Percentiles rank a stretch among this genome's conserved stretches.
Conservation (phyloP, 2,329 filamentous ascomycete genomes). For the Samsoniella hepiali region DNA sequence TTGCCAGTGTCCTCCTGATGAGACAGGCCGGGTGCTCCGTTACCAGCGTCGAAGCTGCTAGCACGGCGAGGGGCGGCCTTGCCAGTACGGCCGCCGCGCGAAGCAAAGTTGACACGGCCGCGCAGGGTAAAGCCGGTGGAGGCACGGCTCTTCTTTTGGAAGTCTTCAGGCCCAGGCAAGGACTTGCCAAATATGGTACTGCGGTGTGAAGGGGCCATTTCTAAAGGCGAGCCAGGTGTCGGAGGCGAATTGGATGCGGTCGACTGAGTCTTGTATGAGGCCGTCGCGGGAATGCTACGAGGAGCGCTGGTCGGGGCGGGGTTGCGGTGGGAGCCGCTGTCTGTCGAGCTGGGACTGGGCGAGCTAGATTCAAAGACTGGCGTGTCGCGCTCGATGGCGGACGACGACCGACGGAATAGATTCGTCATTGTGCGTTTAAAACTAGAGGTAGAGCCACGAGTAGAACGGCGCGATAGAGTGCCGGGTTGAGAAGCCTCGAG, state of each 20-base stretch:
- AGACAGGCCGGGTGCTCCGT: constrained; percentile 25
- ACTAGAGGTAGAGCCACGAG: constrained; percentile 42
- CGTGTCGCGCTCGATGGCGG: constrained; percentile 28
- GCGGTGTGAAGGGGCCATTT: constrained; percentile 36
- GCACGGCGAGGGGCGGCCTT: constrained; percentile 35
- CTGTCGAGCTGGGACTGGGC: constrained; percentile 12
- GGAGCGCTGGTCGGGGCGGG: constrained; percentile 37
- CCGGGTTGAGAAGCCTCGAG: constrained; percentile 21
- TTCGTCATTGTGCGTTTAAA: constrained; percentile 50
- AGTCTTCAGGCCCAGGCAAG: constrained; percentile 44
- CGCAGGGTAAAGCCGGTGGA: constrained; percentile 50
- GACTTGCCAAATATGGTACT: constrained; percentile 26
- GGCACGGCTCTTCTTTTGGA: constrained; percentile 49
- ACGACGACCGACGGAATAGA: constrained; percentile 45
- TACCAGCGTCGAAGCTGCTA: constrained; percentile 47
- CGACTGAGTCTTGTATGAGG: constrained; percentile 45
- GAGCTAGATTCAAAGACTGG: constrained; percentile 23
- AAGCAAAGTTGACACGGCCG: constrained; percentile 47
- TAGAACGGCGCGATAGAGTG: constrained; percentile 39
- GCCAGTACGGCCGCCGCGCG: constrained; percentile 25
- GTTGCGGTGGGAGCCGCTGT: constrained; percentile 29
- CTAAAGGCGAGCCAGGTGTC: constrained; percentile 46
- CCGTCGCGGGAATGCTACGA: constrained; percentile 15
- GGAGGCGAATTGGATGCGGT: constrained; percentile 50
- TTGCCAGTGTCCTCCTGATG: constrained; percentile 26